These are phyloP conservation scores for Picochlorum sp. DNA, from an alignment of 139 green algal genomes.

Conservation along the genomic window DNA sequence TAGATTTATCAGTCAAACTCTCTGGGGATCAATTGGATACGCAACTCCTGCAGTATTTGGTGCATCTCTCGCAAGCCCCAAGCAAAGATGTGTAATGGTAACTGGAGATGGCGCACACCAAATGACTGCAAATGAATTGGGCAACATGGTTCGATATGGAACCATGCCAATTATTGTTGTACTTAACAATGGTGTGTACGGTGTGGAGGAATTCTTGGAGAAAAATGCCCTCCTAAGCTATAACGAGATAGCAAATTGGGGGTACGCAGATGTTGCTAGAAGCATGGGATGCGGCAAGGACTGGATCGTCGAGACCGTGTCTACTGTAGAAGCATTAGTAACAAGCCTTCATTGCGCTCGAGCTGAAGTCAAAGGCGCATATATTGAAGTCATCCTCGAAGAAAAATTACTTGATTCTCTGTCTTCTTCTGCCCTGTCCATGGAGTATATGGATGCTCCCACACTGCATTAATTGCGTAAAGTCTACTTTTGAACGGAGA, in stretches of 20 bases:
- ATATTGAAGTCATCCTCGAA: constrained; percentile 9
- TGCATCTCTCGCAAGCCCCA: constrained; percentile 4
- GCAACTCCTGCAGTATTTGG: constrained; percentile 7
- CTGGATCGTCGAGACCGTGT: neutral
- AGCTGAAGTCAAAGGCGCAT: neutral
- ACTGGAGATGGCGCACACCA: constrained; percentile 7
- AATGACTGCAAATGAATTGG: constrained; percentile 9
- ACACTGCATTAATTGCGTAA: no score
- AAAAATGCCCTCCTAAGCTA: neutral
- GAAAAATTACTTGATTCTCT: neutral
- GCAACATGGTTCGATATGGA: constrained; percentile 3
- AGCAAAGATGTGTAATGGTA: neutral
- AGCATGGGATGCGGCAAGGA: constrained; percentile 1
- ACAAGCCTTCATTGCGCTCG: neutral
- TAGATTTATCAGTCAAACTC: constrained; percentile 10
- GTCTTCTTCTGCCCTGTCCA: neutral
- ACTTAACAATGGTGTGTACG: constrained; percentile 6
- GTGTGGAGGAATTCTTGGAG: constrained; percentile 12
- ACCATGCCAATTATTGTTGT: constrained; percentile 1
- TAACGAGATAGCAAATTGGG: constrained; percentile 1
- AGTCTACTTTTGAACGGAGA: no score
- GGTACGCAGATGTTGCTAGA: constrained; percentile 3
- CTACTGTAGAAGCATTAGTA: neutral
- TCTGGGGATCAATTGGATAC: constrained; percentile 13
- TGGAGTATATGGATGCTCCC: constrained; percentile 1